phyloP scores from a whole-genome alignment of 1,139 yeast species.

The Blastobotrys capitulatus region DNA sequence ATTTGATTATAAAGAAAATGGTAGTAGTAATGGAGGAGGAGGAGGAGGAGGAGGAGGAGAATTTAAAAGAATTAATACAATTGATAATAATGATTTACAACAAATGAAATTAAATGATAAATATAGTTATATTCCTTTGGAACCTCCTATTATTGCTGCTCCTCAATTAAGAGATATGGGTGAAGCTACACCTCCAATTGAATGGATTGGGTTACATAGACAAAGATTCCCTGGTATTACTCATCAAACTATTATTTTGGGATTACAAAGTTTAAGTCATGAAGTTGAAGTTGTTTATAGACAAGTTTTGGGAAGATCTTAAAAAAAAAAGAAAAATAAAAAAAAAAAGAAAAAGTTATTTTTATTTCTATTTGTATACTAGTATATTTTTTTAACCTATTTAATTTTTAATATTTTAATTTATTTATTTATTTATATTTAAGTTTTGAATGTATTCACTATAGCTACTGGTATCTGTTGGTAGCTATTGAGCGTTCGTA shows the following conservation, averaged over 20 bases:
- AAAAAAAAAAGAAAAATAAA: constrained; percentile 1
- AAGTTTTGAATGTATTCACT: too few relatives aligned
- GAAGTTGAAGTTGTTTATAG: constrained; percentile 41
- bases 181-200: constrained; percentile 95
- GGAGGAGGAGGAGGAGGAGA: too few relatives aligned
- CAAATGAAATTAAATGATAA: constrained; percentile 59
- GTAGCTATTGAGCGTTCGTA: too few relatives aligned
- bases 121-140: constrained; percentile 56
- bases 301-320: constrained; percentile 24
- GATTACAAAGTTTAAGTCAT: constrained; percentile 65
- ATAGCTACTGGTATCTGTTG: too few relatives aligned
- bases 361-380: not conserved
- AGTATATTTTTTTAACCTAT: not conserved
- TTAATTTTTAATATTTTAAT: not conserved
- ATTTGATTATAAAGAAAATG: not conserved
- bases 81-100: constrained; percentile 40
- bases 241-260: constrained; percentile 70
- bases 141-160: constrained; percentile 76
- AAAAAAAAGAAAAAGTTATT: not conserved
- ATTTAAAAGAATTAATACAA: constrained; percentile 7
- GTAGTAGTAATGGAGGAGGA: constrained; percentile 7
- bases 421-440: too few relatives aligned
- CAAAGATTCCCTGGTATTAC: constrained; percentile 79
- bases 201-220: constrained; percentile 94
- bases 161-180: constrained; percentile 90